A percentile compares a stretch with the other conserved stretches of the same genome.
phyloP scores from a whole-genome alignment of 768 basidiomycete species.

The Leccinum subgranulosum region DNA sequence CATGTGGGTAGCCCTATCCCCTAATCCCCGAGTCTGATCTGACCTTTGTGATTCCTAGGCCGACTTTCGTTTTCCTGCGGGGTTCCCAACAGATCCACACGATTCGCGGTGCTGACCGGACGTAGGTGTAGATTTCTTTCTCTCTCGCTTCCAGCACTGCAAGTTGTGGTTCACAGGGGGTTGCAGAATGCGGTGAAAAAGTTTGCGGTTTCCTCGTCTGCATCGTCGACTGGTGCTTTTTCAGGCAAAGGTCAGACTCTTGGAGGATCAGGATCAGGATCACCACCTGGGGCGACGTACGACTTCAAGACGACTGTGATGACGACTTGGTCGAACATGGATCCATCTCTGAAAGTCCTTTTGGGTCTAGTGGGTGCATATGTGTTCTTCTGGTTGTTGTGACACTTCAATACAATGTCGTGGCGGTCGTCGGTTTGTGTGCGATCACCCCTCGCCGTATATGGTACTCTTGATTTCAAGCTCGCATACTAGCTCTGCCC shows the following conservation, averaged over 20 bases:
- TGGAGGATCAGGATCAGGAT: slow-evolving; percentile 36
- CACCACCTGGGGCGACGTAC: slow-evolving; percentile 35
- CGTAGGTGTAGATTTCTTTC: slow-evolving; percentile 39
- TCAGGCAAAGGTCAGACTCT: slow-evolving; percentile 73
- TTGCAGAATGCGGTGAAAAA: slow-evolving; percentile 58
- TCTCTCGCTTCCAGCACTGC: slow-evolving; percentile 2
- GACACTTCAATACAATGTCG: background rate
- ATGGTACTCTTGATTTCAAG: background rate
- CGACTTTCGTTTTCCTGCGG: slow-evolving; percentile 78
- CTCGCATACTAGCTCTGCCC: background rate
- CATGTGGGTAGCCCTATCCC: slow-evolving; percentile 48
- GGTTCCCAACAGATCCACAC: slow-evolving; percentile 64
- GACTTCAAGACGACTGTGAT: slow-evolving; percentile 33
- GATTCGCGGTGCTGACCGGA: slow-evolving; percentile 68
- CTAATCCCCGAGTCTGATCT: background rate
- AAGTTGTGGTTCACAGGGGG: slow-evolving; percentile 38
- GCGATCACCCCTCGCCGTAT: background rate
- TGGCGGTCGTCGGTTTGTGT: background rate
- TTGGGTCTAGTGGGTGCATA: slow-evolving; percentile 64
- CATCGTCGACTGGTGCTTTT: slow-evolving; percentile 47
- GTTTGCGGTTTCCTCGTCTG: slow-evolving; percentile 42
- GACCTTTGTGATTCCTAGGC: slow-evolving; percentile 44
- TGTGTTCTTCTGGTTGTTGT: slow-evolving; percentile 47
- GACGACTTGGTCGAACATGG: slow-evolving; percentile 46
- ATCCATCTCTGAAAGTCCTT: slow-evolving; percentile 67